Evolutionary conservation across 139 green algal genomes (phyloP).

Genomic region (Yamagishiella unicocca): DNA sequence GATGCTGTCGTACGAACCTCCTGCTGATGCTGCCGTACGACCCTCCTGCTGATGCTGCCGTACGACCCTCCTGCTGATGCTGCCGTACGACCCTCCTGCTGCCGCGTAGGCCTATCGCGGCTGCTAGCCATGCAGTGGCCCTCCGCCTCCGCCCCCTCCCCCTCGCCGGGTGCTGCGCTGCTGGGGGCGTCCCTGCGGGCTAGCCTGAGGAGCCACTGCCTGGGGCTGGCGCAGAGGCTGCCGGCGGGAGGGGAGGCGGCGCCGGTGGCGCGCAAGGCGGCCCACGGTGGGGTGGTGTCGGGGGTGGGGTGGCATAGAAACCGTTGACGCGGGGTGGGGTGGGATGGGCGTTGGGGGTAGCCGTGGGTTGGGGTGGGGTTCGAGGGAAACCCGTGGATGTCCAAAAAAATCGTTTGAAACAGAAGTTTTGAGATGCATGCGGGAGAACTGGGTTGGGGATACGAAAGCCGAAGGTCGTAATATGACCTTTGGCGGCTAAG

Average conservation of each 20-base stretch:
- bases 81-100: neutral
- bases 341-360: neutral
- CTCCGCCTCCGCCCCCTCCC: neutral
- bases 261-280: constrained; percentile 5
- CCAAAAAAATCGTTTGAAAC: no score
- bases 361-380: no score
- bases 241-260: constrained; percentile 9
- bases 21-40: neutral
- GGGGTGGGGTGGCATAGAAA: no score
- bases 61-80: neutral
- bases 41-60: no score
- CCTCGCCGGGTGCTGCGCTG: neutral
- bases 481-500: no score
- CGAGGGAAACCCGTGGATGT: no score
- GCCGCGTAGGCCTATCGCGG: constrained; percentile 17
- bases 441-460: no score
- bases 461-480: no score
- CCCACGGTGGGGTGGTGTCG: neutral
- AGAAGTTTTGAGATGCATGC: no score
- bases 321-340: neutral
- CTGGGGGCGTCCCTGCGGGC: neutral
- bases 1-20: neutral
- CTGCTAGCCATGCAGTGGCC: constrained; percentile 31
- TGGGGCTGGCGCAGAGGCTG: constrained; percentile 1
- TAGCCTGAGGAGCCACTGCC: neutral